Conservation (phyloP, 352 stramenopile genomes). For the Elongisporangium senticosum region DNA sequence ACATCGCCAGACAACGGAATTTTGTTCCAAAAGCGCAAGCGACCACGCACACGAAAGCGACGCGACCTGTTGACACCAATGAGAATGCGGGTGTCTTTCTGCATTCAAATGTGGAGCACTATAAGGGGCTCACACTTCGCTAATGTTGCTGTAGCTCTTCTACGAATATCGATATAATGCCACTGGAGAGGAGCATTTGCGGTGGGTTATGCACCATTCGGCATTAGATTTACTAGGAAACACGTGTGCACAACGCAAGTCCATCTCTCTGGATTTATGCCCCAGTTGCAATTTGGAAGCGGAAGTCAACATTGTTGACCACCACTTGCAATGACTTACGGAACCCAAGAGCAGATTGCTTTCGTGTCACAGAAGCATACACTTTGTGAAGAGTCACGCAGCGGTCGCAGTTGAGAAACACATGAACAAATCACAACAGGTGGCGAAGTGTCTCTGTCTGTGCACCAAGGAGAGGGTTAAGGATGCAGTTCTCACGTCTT, state of each 20-base stretch:
- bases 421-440: neutral
- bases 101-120: neutral
- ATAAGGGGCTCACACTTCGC: neutral
- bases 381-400: neutral
- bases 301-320: no score
- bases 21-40: neutral
- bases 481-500: neutral
- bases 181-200: neutral
- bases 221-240: neutral
- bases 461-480: neutral
- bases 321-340: neutral
- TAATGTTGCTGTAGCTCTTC: neutral
- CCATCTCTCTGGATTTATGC: neutral
- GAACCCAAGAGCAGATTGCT: neutral
- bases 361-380: neutral
- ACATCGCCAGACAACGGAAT: neutral
- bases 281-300: neutral
- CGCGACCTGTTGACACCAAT: neutral
- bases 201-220: neutral
- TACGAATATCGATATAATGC: neutral
- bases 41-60: neutral
- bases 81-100: neutral
- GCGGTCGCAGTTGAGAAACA: neutral
- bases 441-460: neutral
- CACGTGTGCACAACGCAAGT: neutral